Percentiles rank a stretch among this genome's conserved stretches.
phyloP scores from a whole-genome alignment of 768 basidiomycete genomes.

The Lactarius sanguifluus region DNA sequence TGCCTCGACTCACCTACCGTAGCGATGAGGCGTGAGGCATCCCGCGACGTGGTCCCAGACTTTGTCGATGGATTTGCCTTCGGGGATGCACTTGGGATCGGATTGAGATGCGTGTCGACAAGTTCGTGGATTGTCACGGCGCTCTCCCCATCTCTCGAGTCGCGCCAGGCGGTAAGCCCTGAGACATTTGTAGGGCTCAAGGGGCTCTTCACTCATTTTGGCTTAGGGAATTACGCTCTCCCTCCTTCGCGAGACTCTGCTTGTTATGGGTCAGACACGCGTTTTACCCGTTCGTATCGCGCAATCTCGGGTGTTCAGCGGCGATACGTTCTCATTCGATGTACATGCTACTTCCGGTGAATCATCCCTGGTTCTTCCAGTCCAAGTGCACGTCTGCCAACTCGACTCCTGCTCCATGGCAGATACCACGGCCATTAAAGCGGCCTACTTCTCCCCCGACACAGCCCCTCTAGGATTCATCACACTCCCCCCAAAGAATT shows the following conservation, averaged over 20 bases:
- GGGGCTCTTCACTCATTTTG: background rate
- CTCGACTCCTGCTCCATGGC: slow-evolving; percentile 42
- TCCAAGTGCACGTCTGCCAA: slow-evolving; percentile 49
- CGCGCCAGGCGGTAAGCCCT: slow-evolving; percentile 24
- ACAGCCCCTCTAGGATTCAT: slow-evolving; percentile 59
- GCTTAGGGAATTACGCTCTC: slow-evolving; percentile 16
- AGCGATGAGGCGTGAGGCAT: slow-evolving; percentile 43
- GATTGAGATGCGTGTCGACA: slow-evolving; percentile 48
- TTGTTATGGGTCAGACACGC: slow-evolving; percentile 36
- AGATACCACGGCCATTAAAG: slow-evolving; percentile 39
- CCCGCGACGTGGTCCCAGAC: slow-evolving; percentile 61
- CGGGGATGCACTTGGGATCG: slow-evolving; percentile 68
- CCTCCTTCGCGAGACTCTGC: slow-evolving; percentile 6
- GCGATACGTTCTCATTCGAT: slow-evolving; percentile 42
- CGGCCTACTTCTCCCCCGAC: slow-evolving; percentile 56
- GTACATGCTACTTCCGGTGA: slow-evolving; percentile 36
- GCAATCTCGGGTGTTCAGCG: slow-evolving; percentile 42
- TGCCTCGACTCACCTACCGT: slow-evolving; percentile 39
- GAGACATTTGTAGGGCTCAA: background rate
- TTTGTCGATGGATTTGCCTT: slow-evolving; percentile 76
- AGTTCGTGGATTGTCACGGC: slow-evolving; percentile 53
- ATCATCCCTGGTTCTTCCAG: slow-evolving; percentile 34
- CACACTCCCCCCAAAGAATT: slow-evolving; percentile 53
- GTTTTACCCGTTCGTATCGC: slow-evolving; percentile 52
- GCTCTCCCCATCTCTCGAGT: slow-evolving; percentile 29